These are phyloP conservation scores for Coniochaeta ligniaria DNA, from an alignment of 2,329 filamentous ascomycete genomes.

Conservation along the genomic window DNA sequence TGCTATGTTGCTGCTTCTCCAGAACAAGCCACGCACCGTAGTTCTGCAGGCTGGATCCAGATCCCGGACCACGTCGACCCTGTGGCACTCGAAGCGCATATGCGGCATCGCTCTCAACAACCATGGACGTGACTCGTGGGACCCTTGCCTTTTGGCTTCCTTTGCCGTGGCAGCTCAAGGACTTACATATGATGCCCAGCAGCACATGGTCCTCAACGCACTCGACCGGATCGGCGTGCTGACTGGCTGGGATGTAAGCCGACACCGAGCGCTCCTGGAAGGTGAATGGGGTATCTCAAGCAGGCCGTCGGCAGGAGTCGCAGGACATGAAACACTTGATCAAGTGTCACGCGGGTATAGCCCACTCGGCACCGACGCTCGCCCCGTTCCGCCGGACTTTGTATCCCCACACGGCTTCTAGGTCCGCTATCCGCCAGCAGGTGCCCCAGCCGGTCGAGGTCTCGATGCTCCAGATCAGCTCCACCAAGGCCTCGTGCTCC, in stretches of 20 bases:
- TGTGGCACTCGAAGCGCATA: slow-evolving; percentile 41
- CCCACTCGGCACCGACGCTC: no score
- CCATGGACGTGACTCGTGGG: slow-evolving; percentile 36
- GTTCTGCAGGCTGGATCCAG: no score
- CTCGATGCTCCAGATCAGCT: slow-evolving; percentile 42
- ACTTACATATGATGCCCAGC: slow-evolving; percentile 42
- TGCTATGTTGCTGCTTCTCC: slow-evolving; percentile 42
- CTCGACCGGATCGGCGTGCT: no score
- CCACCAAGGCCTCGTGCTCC: slow-evolving; percentile 29
- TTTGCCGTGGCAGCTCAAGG: slow-evolving; percentile 35
- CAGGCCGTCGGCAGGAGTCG: no score
- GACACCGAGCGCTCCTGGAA: no score
- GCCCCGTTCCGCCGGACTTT: no score
- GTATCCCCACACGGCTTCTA: slow-evolving; percentile 35
- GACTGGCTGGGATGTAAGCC: no score
- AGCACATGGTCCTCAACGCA: no score
- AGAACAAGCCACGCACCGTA: slow-evolving; percentile 34
- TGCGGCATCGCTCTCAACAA: slow-evolving; percentile 43
- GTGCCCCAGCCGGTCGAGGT: slow-evolving; percentile 45
- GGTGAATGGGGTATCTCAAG: no score
- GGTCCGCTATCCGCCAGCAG: slow-evolving; percentile 43
- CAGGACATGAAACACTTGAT: no score
- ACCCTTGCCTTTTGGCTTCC: slow-evolving; percentile 37
- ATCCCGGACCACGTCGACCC: no score
- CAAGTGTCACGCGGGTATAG: no score